These are phyloP conservation scores for Oryza glaberrima DNA, from an alignment of 176 grass and related monocot species.

Conservation along the genomic window DNA sequence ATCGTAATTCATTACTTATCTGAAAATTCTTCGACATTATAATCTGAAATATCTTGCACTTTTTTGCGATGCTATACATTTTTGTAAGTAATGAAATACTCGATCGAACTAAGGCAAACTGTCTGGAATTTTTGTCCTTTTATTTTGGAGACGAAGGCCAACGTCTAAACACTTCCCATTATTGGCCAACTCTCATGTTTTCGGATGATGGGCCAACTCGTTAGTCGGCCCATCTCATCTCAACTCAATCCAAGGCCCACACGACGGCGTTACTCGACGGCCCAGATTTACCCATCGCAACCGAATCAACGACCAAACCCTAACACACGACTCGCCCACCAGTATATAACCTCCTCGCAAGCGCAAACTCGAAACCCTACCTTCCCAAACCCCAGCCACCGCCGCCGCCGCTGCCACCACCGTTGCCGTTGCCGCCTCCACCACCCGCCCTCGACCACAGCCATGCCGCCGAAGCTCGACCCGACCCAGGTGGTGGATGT, in stretches of 20 bases:
- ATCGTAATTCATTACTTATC: too few relatives aligned
- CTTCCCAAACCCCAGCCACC: constrained; percentile 10
- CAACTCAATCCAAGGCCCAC: neutral
- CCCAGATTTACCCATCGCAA: neutral
- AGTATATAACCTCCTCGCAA: constrained; percentile 5
- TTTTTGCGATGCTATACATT: too few relatives aligned
- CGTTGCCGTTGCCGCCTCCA: neutral
- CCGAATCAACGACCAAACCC: constrained; percentile 4
- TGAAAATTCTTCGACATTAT: too few relatives aligned
- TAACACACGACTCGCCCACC: neutral
- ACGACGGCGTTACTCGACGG: neutral
- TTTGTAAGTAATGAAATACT: too few relatives aligned
- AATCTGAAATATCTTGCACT: too few relatives aligned
- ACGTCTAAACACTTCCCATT: neutral
- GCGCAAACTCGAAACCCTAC: constrained; percentile 14
- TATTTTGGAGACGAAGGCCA: too few relatives aligned
- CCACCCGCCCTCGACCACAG: neutral
- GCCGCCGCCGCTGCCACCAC: neutral
- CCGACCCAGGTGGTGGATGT: constrained; percentile 68
- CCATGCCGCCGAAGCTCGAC: constrained; percentile 78
- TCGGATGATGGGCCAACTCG: neutral
- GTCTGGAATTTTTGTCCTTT: too few relatives aligned
- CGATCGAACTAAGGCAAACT: too few relatives aligned
- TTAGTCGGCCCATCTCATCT: neutral
- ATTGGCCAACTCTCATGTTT: neutral